phyloP scores from a whole-genome alignment of 495 filamentous ascomycete genomes.

The Aspergillus ellipticus region DNA sequence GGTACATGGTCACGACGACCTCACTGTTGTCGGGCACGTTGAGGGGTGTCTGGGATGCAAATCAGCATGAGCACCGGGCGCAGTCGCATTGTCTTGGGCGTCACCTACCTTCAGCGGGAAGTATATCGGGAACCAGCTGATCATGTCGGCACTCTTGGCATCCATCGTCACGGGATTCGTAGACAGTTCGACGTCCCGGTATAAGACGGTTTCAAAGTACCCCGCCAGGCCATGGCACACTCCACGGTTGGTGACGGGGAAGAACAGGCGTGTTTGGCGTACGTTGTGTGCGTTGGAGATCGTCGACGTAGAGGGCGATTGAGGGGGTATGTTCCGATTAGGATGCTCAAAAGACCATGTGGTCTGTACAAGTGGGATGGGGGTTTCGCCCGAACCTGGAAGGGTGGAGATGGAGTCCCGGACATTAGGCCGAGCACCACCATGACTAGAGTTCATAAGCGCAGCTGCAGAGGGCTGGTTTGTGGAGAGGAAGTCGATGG shows the following conservation, averaged over 20 bases:
- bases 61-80: conserved; percentile 11
- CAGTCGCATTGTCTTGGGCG: not conserved
- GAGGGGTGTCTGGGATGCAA: conserved; percentile 83
- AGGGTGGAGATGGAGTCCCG: conserved; percentile 29
- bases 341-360: conserved; percentile 50
- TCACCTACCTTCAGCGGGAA: conserved; percentile 84
- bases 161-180: conserved; percentile 92
- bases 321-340: conserved; percentile 38
- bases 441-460: conserved; percentile 11
- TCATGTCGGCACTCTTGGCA: conserved; percentile 90
- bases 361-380: conserved; percentile 37
- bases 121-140: conserved; percentile 98
- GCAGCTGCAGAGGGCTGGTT: conserved; percentile 22
- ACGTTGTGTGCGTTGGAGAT: conserved; percentile 82
- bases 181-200: conserved; percentile 77
- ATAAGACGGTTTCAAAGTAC: conserved; percentile 94
- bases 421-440: conserved; percentile 11
- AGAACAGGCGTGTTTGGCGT: conserved; percentile 68
- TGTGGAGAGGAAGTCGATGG: conserved; percentile 71
- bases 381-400: conserved; percentile 27
- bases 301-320: conserved; percentile 28
- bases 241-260: conserved; percentile 67
- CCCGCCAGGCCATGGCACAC: conserved; percentile 89
- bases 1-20: conserved; percentile 87
- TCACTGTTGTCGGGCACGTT: conserved; percentile 82